phyloP scores from a whole-genome alignment of 371 early-diverging fungal species.

The Lichtheimia hyalospora region DNA sequence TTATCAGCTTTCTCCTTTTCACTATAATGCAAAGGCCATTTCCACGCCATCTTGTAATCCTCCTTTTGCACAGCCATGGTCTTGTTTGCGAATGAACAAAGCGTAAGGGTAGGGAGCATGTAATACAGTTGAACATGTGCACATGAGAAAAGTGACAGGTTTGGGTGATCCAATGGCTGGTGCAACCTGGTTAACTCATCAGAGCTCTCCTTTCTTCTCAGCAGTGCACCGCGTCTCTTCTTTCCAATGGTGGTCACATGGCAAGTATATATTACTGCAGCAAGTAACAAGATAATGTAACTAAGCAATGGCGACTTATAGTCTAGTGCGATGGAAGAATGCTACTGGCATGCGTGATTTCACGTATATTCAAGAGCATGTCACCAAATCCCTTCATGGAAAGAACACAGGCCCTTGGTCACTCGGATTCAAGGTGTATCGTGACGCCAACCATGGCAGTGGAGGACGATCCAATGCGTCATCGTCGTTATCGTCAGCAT shows the following conservation, averaged over 20 bases:
- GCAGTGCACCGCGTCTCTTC: background rate
- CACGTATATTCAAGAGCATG: constrained; percentile 45
- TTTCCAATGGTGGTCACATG: constrained; percentile 1
- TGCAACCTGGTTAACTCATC: too few relatives aligned
- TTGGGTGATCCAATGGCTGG: too few relatives aligned
- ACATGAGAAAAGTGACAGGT: too few relatives aligned
- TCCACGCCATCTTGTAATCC: too few relatives aligned
- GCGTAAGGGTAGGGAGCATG: too few relatives aligned
- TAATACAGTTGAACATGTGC: too few relatives aligned
- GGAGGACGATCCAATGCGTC: background rate
- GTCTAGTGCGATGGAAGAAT: constrained; percentile 56
- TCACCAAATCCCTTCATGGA: constrained; percentile 49
- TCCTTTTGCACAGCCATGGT: too few relatives aligned
- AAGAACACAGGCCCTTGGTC: constrained; percentile 52
- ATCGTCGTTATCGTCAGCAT: background rate
- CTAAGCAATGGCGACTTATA: background rate
- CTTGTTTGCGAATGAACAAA: too few relatives aligned
- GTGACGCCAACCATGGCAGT: constrained; percentile 33
- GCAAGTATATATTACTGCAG: background rate
- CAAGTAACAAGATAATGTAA: background rate
- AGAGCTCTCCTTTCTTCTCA: too few relatives aligned
- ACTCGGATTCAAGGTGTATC: constrained; percentile 44
- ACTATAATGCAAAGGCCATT: too few relatives aligned
- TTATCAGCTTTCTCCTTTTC: too few relatives aligned
- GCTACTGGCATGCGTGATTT: constrained; percentile 56